Evolutionary conservation across 345 rosid species (phyloP), one percentile per base, ranked within the genome.

Genomic region (Noccaea caerulescens): DNA sequence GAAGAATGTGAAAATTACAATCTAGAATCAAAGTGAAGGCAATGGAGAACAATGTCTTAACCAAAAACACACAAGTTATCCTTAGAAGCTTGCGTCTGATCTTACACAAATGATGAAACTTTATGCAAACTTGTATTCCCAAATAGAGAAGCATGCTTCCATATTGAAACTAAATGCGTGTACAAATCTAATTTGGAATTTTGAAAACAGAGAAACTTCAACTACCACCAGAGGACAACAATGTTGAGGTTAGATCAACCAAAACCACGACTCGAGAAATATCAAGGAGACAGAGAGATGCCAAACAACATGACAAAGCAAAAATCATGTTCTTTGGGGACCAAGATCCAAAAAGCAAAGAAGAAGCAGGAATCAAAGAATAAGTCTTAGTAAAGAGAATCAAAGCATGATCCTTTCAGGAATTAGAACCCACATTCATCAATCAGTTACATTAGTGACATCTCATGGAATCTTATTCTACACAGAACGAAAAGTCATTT

Each of bases 401-500:
- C 67, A 61, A 68, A 59, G 63, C 34, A 59, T 52, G 69, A 68
- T 68, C 61, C 63, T 52, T 51, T 67, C 5, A 55, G 43, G 38
- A 49, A 57, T 41, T 14, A 63, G 47, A 72, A 63, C 14, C 53
- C 30, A 63, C 74, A 46, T 69, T 76, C 36, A 68, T 53, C 54
- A 58, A 58, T 43, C 30, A 41, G 70, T 30, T 33, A 11, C 55
- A 33, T n/a, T 13, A 55, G 70, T 67, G 71, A 69, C 73, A 69
- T 69, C 56, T 38, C 53, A 37, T 32, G 65, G 79, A 76, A 76
- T 69, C 75, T 47, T 42, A 76, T 69, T 69, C 79, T 49, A 10
- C 54, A 57, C 70, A 68, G 10, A 68, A 46, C 3, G 20, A 54
- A 63, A 68, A 68, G 54, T 57, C 45, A 18, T 38, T 9, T 9